phyloP scores from a whole-genome alignment of 441 rosid species.

The Pelargonium myrrhifolium region DNA sequence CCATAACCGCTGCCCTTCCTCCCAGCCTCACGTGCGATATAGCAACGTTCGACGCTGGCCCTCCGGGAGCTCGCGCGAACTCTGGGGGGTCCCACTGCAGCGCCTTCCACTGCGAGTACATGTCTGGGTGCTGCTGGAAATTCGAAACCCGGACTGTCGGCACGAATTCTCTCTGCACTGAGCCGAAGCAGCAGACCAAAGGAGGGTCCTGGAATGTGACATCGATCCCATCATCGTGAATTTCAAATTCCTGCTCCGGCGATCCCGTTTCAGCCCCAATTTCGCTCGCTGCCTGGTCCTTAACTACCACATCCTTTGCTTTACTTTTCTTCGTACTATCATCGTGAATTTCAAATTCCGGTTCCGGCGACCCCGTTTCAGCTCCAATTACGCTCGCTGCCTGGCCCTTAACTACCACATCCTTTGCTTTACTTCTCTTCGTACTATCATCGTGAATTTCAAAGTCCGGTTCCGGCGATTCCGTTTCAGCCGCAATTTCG shows the following conservation, averaged over 20 bases:
- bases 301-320: too few species aligned
- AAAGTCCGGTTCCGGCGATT: slow-evolving; percentile 21
- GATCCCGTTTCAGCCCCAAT: too few species aligned
- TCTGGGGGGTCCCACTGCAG: slow-evolving; percentile 87
- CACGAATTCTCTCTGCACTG: slow-evolving; percentile 69
- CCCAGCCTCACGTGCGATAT: slow-evolving; percentile 57
- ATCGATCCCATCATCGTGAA: slow-evolving; percentile 57
- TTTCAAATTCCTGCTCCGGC: too few species aligned
- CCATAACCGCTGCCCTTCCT: slow-evolving; percentile 66
- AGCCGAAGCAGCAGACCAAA: slow-evolving; percentile 80
- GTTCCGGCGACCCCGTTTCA: too few species aligned
- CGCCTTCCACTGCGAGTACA: slow-evolving; percentile 83
- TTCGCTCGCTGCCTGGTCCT: too few species aligned
- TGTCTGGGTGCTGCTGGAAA: slow-evolving; percentile 72
- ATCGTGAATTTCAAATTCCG: too few species aligned
- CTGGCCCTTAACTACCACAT: too few species aligned
- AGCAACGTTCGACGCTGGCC: slow-evolving; percentile 57
- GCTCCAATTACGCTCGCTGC: too few species aligned
- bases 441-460: slow-evolving; percentile 46
- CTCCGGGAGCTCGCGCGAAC: slow-evolving; percentile 56
- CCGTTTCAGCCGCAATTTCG: slow-evolving; percentile 10
- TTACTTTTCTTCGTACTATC: too few species aligned
- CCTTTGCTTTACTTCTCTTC: too few species aligned
- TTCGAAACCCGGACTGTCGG: slow-evolving; percentile 75
- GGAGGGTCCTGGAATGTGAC: slow-evolving; percentile 69